Conservation (phyloP, 345 rosid species). For the Aquilaria malaccensis region DNA sequence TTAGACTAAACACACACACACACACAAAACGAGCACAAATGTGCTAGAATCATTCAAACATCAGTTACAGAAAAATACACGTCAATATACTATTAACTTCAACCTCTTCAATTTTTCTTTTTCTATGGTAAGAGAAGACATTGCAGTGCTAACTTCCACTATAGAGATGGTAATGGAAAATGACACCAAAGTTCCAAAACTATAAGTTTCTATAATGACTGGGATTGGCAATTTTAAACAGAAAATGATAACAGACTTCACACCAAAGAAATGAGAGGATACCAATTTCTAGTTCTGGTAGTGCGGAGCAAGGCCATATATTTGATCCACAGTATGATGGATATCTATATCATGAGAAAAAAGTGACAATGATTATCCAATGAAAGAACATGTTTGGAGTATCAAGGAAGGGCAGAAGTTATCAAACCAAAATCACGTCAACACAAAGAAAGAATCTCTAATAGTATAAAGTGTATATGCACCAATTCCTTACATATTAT, state of each 20-base stretch:
- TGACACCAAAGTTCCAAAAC: background rate
- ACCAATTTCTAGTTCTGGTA: conserved; percentile 90
- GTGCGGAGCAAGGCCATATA: conserved; percentile 67
- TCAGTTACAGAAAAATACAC: background rate
- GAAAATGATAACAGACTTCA: background rate
- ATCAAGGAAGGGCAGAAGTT: no score
- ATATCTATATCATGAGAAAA: conserved; percentile 45
- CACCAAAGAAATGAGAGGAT: conserved; percentile 16
- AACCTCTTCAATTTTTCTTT: no score
- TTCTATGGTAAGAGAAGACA: no score
- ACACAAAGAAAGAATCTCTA: no score
- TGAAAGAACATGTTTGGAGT: no score
- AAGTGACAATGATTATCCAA: background rate
- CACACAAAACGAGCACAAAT: background rate
- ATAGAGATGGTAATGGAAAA: background rate
- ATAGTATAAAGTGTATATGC: background rate
- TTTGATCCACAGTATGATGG: conserved; percentile 86
- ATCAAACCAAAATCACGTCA: no score
- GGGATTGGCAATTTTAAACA: no score
- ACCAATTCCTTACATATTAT: background rate
- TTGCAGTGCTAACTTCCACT: no score
- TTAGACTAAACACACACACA: background rate
- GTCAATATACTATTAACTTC: no score
- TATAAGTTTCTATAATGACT: background rate
- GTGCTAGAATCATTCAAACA: background rate